phyloP scores from a whole-genome alignment of 2,329 filamentous ascomycete species.

The Alternaria brassicicola region DNA sequence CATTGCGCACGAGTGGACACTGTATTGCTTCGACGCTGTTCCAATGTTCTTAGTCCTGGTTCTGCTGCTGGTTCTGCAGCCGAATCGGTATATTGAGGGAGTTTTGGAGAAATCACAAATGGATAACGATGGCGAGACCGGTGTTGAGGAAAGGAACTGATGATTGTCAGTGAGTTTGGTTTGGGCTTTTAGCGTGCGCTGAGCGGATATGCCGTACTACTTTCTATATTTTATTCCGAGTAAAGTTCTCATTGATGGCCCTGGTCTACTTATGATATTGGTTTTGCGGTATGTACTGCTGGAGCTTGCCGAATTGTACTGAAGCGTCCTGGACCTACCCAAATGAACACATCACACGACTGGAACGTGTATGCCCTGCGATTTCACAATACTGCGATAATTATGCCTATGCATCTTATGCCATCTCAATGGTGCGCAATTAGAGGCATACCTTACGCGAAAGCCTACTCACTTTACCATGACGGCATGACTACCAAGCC shows the following conservation, averaged over 20 bases:
- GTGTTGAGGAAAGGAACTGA: not conserved
- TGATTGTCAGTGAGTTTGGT: not conserved
- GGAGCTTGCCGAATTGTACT: not conserved
- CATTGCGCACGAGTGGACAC: conserved; percentile 52
- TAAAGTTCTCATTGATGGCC: not conserved
- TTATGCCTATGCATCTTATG: not conserved
- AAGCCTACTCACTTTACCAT: not conserved
- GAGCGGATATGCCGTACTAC: not conserved
- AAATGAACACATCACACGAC: not conserved
- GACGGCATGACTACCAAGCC: conserved; percentile 2
- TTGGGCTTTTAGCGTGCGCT: not conserved
- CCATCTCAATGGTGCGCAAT: not conserved
- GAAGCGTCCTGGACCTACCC: not conserved
- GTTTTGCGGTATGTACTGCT: not conserved
- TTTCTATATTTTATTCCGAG: not conserved
- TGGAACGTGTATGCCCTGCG: not conserved
- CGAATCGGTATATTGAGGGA: conserved; percentile 24
- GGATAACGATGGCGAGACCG: not conserved
- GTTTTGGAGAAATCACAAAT: not conserved
- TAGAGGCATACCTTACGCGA: not conserved
- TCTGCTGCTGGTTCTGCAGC: conserved; percentile 42
- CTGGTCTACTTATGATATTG: not conserved
- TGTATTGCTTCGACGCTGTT: conserved; percentile 57
- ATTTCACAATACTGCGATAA: not conserved
- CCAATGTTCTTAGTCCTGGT: conserved; percentile 54